These are phyloP conservation scores for Crithidia expoeki DNA, from an alignment of 208 protist genomes.

Conservation along the genomic window DNA sequence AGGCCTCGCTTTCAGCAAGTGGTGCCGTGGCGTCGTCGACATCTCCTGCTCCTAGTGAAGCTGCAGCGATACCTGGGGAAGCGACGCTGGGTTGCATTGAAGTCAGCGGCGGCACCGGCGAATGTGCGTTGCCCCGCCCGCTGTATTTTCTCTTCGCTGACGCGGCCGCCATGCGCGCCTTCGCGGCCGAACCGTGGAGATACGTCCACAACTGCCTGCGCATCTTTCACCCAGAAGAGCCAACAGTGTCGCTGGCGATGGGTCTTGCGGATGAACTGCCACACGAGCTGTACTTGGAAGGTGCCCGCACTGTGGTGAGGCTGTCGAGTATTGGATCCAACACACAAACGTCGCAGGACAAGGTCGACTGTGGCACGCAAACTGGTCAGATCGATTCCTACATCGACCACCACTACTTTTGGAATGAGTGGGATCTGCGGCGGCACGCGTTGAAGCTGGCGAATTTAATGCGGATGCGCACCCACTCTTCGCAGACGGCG, in stretches of 20 bases:
- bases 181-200: constrained; percentile 48
- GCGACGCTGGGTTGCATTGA: constrained; percentile 52
- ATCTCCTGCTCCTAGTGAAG: not conserved
- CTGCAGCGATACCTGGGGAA: not conserved
- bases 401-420: constrained; percentile 91
- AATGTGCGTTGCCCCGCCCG: constrained; percentile 35
- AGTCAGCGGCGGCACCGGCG: constrained; percentile 42
- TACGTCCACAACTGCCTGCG: constrained; percentile 51
- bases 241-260: constrained; percentile 59
- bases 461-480: constrained; percentile 89
- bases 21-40: not conserved
- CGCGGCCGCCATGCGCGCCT: constrained; percentile 46
- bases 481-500: constrained; percentile 82
- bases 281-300: constrained; percentile 81
- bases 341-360: not conserved
- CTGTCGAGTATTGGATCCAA: constrained; percentile 9
- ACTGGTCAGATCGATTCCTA: constrained; percentile 89
- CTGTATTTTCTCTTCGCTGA: constrained; percentile 53
- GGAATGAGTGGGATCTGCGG: constrained; percentile 94
- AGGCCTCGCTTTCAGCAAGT: not conserved
- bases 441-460: constrained; percentile 91
- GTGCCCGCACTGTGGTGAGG: constrained; percentile 47
- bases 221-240: constrained; percentile 43
- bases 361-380: constrained; percentile 65
- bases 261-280: constrained; percentile 59